Conservation (phyloP, 2,329 filamentous ascomycete species). For the Cercospora berteroae region DNA sequence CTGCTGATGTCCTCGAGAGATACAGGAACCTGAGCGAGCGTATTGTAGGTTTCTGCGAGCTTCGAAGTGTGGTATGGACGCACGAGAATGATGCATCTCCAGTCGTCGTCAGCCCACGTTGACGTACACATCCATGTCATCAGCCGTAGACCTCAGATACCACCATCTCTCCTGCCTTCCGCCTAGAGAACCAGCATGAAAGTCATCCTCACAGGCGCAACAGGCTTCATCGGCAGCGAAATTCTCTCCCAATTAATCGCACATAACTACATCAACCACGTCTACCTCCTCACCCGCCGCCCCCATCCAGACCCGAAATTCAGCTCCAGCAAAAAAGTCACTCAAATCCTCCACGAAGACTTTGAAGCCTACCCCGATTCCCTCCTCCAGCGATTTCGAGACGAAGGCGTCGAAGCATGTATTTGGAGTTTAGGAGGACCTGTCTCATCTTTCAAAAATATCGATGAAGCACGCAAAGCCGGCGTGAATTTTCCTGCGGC, state of each 20-base stretch:
- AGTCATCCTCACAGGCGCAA: constrained; percentile 58
- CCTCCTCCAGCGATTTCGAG: constrained; percentile 41
- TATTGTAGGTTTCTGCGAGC: background rate
- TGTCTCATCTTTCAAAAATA: constrained; percentile 27
- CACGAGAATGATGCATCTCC: background rate
- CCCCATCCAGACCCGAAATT: constrained; percentile 31
- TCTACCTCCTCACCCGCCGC: constrained; percentile 37
- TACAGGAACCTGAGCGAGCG: background rate
- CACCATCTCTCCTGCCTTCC: background rate
- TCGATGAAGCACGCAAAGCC: constrained; percentile 35
- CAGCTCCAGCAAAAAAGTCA: constrained; percentile 35
- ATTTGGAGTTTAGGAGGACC: constrained; percentile 44
- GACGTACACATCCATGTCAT: background rate
- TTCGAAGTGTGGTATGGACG: background rate
- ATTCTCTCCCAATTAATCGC: constrained; percentile 53
- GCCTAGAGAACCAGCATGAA: constrained; percentile 50
- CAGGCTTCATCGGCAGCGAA: constrained; percentile 57
- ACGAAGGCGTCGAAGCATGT: constrained; percentile 45
- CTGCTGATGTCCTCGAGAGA: background rate
- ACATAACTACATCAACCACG: constrained; percentile 49
- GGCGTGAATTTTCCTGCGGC: constrained; percentile 35
- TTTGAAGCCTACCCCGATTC: constrained; percentile 53
- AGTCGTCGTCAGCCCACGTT: background rate
- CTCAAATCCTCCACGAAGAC: constrained; percentile 45
- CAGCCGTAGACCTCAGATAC: background rate